Conservation (phyloP, 306 rosid genomes). For the Albizia julibrissin region DNA sequence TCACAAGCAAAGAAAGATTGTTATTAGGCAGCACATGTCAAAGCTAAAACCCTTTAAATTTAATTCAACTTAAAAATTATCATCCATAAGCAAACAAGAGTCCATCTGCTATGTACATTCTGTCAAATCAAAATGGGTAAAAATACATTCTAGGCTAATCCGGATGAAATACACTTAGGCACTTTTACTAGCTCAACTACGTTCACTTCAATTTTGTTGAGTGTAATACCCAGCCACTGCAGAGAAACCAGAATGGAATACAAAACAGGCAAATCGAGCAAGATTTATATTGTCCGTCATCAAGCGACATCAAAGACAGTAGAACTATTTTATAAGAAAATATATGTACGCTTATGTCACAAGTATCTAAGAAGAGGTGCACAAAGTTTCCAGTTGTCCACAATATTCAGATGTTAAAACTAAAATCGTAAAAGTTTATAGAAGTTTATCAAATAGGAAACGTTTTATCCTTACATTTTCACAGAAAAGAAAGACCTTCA, state of each 20-base stretch:
- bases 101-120: neutral
- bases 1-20: constrained; percentile 11
- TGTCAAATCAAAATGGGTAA: neutral
- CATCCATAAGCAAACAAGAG: neutral
- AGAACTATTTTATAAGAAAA: neutral
- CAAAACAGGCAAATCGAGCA: neutral
- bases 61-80: neutral
- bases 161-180: neutral
- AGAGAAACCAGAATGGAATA: neutral
- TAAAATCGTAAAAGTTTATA: constrained; percentile 1
- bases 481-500: constrained; percentile 16
- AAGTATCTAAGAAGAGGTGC: neutral
- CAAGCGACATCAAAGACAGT: constrained; percentile 10
- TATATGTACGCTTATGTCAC: neutral
- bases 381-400: neutral
- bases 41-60: neutral
- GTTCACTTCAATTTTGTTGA: neutral
- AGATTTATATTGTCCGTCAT: neutral
- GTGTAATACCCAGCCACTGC: neutral
- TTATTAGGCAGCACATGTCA: neutral
- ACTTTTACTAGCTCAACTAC: neutral
- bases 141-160: constrained; percentile 1
- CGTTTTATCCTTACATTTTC: neutral
- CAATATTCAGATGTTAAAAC: neutral
- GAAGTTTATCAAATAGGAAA: constrained; percentile 13